Evolutionary conservation across 106 monocot species (phyloP).

Genomic region (Iris macrosiphon): DNA sequence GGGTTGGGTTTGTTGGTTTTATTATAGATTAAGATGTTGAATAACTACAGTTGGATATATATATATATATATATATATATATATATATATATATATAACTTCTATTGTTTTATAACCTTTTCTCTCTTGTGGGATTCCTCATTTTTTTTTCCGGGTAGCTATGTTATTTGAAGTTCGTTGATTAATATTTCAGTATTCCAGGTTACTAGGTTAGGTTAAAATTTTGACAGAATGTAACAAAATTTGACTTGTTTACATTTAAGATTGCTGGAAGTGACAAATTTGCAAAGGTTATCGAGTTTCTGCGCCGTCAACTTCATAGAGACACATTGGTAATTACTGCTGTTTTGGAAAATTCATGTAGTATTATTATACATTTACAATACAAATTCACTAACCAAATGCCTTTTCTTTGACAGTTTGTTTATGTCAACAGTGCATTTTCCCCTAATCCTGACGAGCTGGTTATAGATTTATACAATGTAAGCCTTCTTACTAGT

Average conservation of each 20-base stretch:
- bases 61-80: too few species aligned
- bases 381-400: not conserved
- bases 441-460: slow-evolving; percentile 99
- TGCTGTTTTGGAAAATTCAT: not conserved
- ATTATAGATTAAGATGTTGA: too few species aligned
- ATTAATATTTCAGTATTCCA: not conserved
- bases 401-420: slow-evolving; percentile 31
- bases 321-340: slow-evolving; percentile 78
- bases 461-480: slow-evolving; percentile 81
- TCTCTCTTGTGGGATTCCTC: too few species aligned
- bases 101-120: too few species aligned
- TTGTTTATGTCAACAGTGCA: slow-evolving; percentile 94
- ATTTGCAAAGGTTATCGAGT: slow-evolving; percentile 82
- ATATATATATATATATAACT: too few species aligned
- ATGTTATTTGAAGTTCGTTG: not conserved
- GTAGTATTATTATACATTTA: not conserved
- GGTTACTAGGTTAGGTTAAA: not conserved
- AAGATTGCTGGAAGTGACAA: slow-evolving; percentile 74
- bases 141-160: too few species aligned
- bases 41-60: too few species aligned
- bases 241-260: not conserved
- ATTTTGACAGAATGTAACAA: too few species aligned
- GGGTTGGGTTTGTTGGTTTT: too few species aligned
- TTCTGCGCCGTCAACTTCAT: slow-evolving; percentile 84
- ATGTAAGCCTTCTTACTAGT: slow-evolving; percentile 38